Conservation (phyloP, 2,329 filamentous ascomycete species). For the Westerdykella aurantiaca region DNA sequence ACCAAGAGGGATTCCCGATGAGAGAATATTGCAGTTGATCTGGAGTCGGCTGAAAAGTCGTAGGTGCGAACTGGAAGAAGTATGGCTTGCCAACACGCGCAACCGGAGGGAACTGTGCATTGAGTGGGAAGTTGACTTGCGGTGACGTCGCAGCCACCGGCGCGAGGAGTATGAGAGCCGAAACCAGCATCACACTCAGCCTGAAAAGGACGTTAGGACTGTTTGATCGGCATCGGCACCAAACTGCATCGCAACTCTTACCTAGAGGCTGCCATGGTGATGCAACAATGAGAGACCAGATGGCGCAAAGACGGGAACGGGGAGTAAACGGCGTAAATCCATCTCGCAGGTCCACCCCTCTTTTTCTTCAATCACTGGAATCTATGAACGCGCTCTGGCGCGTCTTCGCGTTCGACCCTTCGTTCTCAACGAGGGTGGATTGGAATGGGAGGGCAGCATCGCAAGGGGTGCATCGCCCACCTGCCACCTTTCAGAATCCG, state of each 20-base stretch:
- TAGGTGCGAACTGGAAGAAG: constrained; percentile 63
- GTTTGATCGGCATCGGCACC: constrained; percentile 5
- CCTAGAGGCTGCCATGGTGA: constrained; percentile 13
- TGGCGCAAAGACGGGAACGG: constrained; percentile 9
- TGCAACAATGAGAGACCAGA: constrained; percentile 7
- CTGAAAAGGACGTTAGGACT: constrained; percentile 5
- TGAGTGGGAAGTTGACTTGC: constrained; percentile 63
- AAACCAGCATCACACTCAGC: constrained; percentile 14
- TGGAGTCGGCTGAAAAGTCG: constrained; percentile 63
- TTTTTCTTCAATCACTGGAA: constrained; percentile 24
- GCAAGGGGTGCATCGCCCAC: constrained; percentile 27
- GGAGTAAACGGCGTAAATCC: constrained; percentile 15
- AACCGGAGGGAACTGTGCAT: constrained; percentile 76
- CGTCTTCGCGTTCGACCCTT: constrained; percentile 20
- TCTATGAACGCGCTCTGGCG: constrained; percentile 14
- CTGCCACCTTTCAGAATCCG: constrained; percentile 18
- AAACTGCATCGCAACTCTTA: constrained; percentile 6
- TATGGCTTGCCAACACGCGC: constrained; percentile 64
- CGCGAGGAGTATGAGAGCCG: constrained; percentile 13
- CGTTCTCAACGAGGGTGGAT: constrained; percentile 11
- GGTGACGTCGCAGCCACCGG: constrained; percentile 24
- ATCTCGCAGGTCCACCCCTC: constrained; percentile 24
- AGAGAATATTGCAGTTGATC: constrained; percentile 61
- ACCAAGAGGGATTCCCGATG: constrained; percentile 62
- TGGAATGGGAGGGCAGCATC: constrained; percentile 12